These are phyloP conservation scores for Raddia guianensis DNA, from an alignment of 176 grass and related monocot genomes.

Conservation along the genomic window DNA sequence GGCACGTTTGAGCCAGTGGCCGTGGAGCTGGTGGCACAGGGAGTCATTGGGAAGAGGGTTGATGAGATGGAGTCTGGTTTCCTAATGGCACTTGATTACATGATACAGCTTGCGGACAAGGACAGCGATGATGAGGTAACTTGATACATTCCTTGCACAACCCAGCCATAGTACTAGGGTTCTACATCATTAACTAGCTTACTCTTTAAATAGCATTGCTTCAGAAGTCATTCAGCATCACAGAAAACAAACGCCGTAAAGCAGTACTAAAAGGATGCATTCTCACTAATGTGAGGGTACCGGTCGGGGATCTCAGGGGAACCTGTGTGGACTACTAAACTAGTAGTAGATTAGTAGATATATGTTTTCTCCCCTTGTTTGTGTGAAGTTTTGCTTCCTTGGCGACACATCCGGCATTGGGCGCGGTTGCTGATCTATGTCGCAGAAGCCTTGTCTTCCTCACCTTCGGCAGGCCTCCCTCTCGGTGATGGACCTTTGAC, in stretches of 20 bases:
- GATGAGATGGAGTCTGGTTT: conserved; percentile 98
- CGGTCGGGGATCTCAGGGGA: too few species aligned
- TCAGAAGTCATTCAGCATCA: background rate
- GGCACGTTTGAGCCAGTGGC: conserved; percentile 62
- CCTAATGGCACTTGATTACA: conserved; percentile 94
- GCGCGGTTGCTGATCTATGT: too few species aligned
- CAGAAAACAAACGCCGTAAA: background rate
- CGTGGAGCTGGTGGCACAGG: conserved; percentile 80
- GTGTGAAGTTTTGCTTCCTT: too few species aligned
- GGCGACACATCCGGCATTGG: too few species aligned
- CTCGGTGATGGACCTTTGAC: too few species aligned
- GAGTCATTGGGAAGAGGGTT: conserved; percentile 93
- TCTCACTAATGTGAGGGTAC: background rate
- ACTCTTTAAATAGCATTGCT: conserved; percentile 2
- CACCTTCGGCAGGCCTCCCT: too few species aligned
- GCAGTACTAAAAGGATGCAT: too few species aligned
- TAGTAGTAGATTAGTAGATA: too few species aligned
- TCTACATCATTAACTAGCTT: conserved; percentile 10
- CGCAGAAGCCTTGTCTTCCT: too few species aligned
- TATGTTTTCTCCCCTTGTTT: too few species aligned
- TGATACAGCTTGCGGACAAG: conserved; percentile 83
- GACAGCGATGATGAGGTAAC: conserved; percentile 80
- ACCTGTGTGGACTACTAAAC: too few species aligned
- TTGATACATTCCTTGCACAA: conserved; percentile 23
- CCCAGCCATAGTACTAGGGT: conserved; percentile 8